Evolutionary conservation across 73 alveolate genomes (phyloP).

Genomic region (Paramecium octaurelia): DNA sequence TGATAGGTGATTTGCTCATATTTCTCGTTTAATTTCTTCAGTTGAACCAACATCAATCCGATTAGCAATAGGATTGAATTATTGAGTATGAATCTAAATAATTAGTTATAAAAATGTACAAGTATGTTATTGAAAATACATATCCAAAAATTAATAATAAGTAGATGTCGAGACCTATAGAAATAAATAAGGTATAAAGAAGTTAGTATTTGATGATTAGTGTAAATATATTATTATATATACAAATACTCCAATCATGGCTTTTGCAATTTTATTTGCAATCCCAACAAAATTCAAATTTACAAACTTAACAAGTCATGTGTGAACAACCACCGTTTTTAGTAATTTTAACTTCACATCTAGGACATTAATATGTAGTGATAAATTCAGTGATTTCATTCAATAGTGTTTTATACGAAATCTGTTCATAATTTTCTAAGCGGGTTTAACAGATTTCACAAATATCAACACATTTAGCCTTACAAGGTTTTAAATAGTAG

Average conservation of each 20-base stretch:
- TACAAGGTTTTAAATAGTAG: conserved; percentile 32
- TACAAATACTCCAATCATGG: conserved; percentile 51
- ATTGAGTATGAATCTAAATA: neutral
- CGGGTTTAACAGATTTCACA: neutral
- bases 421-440: neutral
- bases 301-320: conserved; percentile 27
- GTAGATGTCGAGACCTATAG: neutral
- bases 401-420: neutral
- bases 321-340: conserved; percentile 54
- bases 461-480: neutral
- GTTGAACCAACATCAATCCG: neutral
- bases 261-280: conserved; percentile 29
- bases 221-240: neutral
- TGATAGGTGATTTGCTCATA: neutral
- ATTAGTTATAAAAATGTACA: neutral
- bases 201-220: neutral
- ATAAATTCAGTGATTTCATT: neutral
- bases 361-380: conserved; percentile 17
- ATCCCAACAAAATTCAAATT: conserved; percentile 48
- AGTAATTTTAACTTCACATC: neutral
- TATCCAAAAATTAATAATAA: neutral
- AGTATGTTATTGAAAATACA: neutral
- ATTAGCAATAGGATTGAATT: neutral
- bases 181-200: neutral
- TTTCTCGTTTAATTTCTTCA: neutral